phyloP scores from a whole-genome alignment of 2,329 filamentous ascomycete species.

The Venturia nashicola region DNA sequence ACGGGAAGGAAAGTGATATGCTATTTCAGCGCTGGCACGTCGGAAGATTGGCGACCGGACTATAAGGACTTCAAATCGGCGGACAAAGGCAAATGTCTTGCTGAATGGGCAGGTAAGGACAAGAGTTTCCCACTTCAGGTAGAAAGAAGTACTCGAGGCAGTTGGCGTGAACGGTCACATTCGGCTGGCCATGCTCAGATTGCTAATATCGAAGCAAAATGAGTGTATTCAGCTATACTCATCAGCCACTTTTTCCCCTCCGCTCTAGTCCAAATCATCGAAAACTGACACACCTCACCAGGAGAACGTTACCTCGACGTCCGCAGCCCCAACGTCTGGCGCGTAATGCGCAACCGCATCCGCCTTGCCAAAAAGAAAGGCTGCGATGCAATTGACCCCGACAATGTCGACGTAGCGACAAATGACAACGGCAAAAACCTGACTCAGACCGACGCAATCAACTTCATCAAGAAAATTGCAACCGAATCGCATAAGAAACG shows the following conservation, averaged over 20 bases:
- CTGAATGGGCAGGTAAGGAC: constrained; percentile 17
- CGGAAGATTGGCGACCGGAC: constrained; percentile 17
- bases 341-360: constrained; percentile 17
- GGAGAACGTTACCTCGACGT: constrained; percentile 18
- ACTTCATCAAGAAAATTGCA: constrained; percentile 1
- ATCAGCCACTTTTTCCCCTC: background rate
- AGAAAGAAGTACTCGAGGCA: background rate
- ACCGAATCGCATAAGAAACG: background rate
- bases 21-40: constrained; percentile 18
- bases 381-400: constrained; percentile 26
- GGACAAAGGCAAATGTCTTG: constrained; percentile 15
- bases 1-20: constrained; percentile 43
- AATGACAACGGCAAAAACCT: background rate
- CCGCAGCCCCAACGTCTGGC: constrained; percentile 14
- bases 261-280: no score
- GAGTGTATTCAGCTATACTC: background rate
- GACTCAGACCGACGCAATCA: constrained; percentile 1
- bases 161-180: background rate
- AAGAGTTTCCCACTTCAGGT: background rate
- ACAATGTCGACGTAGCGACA: constrained; percentile 14
- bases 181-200: background rate
- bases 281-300: constrained; percentile 5
- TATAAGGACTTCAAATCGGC: constrained; percentile 14
- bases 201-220: background rate
- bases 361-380: constrained; percentile 18